phyloP scores from a whole-genome alignment of 257 asterid genomes.

The Ligustrum vulgare region DNA sequence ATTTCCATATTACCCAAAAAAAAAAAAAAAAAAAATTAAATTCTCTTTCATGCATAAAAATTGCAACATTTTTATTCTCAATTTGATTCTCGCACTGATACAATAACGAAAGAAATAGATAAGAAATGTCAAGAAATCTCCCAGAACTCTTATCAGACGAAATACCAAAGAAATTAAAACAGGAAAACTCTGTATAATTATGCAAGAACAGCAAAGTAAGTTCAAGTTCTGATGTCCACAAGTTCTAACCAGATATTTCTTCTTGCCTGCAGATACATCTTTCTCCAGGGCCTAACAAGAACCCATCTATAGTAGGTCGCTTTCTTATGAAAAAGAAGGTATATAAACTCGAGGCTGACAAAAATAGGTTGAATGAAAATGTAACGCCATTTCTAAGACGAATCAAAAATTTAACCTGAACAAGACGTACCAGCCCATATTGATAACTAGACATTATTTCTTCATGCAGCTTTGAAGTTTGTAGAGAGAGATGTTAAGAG shows the following conservation, averaged over 20 bases:
- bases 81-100: too few species aligned
- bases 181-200: too few species aligned
- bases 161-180: not conserved
- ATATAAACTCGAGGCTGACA: not conserved
- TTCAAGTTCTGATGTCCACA: too few species aligned
- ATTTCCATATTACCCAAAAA: too few species aligned
- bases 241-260: not conserved
- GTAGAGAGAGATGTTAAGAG: not conserved
- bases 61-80: too few species aligned
- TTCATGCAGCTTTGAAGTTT: not conserved
- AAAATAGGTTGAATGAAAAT: not conserved
- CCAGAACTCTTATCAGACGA: too few species aligned
- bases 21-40: too few species aligned
- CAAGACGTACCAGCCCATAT: not conserved
- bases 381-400: not conserved
- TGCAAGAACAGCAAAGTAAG: too few species aligned
- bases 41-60: too few species aligned
- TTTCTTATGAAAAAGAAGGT: constrained; percentile 36
- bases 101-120: too few species aligned
- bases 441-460: not conserved
- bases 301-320: constrained; percentile 56
- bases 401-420: not conserved
- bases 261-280: constrained; percentile 6
- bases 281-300: not conserved
- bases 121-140: too few species aligned